phyloP scores from a whole-genome alignment of 2,329 filamentous ascomycete genomes.

The Karstenula rhodostoma region DNA sequence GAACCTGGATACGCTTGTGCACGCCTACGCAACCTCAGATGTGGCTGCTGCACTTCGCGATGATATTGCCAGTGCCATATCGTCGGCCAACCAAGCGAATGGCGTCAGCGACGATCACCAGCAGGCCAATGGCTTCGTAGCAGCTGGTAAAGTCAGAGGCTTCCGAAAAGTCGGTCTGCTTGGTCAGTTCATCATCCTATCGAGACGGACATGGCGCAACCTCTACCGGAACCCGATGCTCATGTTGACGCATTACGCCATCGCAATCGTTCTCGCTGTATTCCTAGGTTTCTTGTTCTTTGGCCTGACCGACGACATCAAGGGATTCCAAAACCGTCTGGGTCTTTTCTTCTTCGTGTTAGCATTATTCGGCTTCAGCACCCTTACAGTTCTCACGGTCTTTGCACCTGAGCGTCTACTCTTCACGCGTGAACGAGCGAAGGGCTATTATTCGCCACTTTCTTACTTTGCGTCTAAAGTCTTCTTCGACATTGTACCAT shows the following conservation, averaged over 20 bases:
- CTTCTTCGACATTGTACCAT: conserved; percentile 95
- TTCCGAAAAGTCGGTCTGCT: conserved; percentile 82
- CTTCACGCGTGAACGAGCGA: conserved; percentile 92
- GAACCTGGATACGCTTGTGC: conserved; percentile 82
- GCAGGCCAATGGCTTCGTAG: conserved; percentile 60
- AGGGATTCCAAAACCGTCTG: conserved; percentile 96
- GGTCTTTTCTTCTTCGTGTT: conserved; percentile 98
- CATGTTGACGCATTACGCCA: conserved; percentile 98
- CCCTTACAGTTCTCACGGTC: conserved; percentile 89
- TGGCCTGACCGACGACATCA: conserved; percentile 92
- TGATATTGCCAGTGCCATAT: conserved; percentile 77
- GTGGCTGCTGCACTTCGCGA: conserved; percentile 77
- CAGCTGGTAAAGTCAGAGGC: conserved; percentile 73
- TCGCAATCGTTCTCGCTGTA: conserved; percentile 91
- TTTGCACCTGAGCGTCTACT: conserved; percentile 90
- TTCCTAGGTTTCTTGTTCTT: conserved; percentile 97
- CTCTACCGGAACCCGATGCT: conserved; percentile 96
- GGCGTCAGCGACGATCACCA: conserved; percentile 65
- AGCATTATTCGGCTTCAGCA: conserved; percentile 95
- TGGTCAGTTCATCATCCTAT: conserved; percentile 88
- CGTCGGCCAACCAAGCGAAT: conserved; percentile 72
- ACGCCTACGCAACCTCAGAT: conserved; percentile 78
- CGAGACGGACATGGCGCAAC: conserved; percentile 93
- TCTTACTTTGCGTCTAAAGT: conserved; percentile 97
- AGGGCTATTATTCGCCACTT: conserved; percentile 93